Base-by-base conservation (phyloP, 495 filamentous ascomycete genomes). In the Daldinia grandis region DNA sequence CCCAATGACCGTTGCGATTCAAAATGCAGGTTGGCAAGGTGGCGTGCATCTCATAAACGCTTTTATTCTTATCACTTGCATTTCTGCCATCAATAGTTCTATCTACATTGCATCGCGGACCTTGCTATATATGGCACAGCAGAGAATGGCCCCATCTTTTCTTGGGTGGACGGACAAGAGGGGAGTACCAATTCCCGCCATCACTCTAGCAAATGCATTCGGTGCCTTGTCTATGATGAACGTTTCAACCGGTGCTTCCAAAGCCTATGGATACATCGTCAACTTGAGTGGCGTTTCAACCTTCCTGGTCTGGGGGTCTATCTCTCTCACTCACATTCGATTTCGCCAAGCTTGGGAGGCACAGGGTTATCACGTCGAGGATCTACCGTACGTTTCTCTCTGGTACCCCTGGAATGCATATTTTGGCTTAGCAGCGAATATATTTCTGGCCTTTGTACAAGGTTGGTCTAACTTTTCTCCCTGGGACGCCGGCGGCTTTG, bases 41-140 rank as follows among this genome's bases (percentile, higher is more conserved):
- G 85, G 84, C 27, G 86, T 87, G 10, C 85, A 91, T 65, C 81
- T 92, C 4, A 90, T 92, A 84, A 92, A 92, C 71, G 89, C 85
- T 31, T 84, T 92, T 61, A 92, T 92, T 74, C 82, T 92, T 27
- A 80, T 91, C 58, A 90, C 90, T 28, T 88, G 88, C 59, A 81
- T 91, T 30, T 89, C 86, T n/a, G 89, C 90, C 19, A 85, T 88
- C 30, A 92, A 92, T 77, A 86, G 85, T 28, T 90, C 87, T 1
- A 83, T 92, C 31, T 92, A 92, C 70, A 88, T 91, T 58, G 84
- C 84, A 12, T 90, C 87, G 10, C 83, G 91, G 44, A 91, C 88
- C 0, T 66, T 93, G 12, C 80, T 91, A 27, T 91, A 83, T 79
- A 89, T 92, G 86, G 87, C 87, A 2, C 85, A 89, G 53, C 84